phyloP scores from a whole-genome alignment of 306 rosid species.

The Quillaja saponaria region DNA sequence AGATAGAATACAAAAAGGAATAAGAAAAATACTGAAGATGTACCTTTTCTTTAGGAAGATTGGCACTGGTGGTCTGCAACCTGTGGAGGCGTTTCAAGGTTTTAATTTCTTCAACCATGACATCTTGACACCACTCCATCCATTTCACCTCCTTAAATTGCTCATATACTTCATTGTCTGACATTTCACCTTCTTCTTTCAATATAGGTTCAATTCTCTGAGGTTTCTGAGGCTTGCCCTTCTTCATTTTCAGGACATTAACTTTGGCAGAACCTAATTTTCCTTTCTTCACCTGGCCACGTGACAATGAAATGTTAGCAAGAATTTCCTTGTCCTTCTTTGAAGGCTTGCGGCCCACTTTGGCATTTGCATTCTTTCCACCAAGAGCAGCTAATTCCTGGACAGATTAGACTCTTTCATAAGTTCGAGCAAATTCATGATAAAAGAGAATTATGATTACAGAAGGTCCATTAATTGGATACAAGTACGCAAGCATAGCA shows the following conservation, averaged over 20 bases:
- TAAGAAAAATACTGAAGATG: not conserved
- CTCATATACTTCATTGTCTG: conserved; percentile 93
- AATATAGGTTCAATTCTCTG: conserved; percentile 75
- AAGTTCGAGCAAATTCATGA: conserved; percentile 15
- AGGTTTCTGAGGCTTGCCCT: conserved; percentile 58
- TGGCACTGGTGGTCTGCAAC: conserved; percentile 87
- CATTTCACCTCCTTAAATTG: conserved; percentile 98
- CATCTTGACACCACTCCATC: conserved; percentile 99
- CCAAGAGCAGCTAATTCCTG: conserved; percentile 90
- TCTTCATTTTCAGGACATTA: conserved; percentile 46
- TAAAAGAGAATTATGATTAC: conserved; percentile 10
- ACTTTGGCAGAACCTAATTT: conserved; percentile 56
- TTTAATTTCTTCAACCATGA: conserved; percentile 78
- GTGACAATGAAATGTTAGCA: conserved; percentile 45
- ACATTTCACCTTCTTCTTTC: conserved; percentile 99
- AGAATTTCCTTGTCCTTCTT: conserved; percentile 75
- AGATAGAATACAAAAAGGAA: conserved; percentile 17
- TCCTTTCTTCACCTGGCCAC: conserved; percentile 62
- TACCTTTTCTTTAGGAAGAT: conserved; percentile 97
- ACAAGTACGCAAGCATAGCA: not conserved
- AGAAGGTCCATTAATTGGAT: too few relatives aligned
- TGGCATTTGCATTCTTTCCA: conserved; percentile 61
- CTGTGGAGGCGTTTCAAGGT: conserved; percentile 83
- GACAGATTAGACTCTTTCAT: conserved; percentile 15
- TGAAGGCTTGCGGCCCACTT: conserved; percentile 68